A percentile compares a stretch with the other conserved stretches of the same genome.
phyloP scores from a whole-genome alignment of 108 stramenopile species.

The Pseudonitzschia pungens region DNA sequence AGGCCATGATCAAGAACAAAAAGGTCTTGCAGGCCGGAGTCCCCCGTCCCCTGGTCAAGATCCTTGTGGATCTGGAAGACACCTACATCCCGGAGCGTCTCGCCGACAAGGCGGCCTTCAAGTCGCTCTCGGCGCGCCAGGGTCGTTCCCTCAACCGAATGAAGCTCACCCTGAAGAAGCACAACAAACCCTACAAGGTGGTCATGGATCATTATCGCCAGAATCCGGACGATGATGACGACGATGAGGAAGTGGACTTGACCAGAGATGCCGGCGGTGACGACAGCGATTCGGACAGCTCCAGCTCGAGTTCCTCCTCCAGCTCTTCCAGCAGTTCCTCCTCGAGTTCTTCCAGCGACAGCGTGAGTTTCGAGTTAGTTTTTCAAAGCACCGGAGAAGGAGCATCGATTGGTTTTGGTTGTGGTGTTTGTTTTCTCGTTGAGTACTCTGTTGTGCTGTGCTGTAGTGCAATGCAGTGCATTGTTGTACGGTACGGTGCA shows the following conservation, averaged over 20 bases:
- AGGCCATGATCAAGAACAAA: slow-evolving; percentile 89
- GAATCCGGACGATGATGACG: slow-evolving; percentile 63
- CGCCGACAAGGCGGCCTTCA: slow-evolving; percentile 90
- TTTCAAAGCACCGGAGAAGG: background rate
- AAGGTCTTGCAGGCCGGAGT: slow-evolving; percentile 74
- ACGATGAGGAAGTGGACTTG: slow-evolving; percentile 36
- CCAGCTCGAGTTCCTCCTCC: slow-evolving; percentile 25
- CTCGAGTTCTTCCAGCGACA: background rate
- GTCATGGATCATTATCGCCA: slow-evolving; percentile 83
- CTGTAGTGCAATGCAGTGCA: no score
- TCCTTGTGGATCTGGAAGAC: slow-evolving; percentile 91
- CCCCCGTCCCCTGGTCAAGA: slow-evolving; percentile 80
- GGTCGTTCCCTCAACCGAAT: slow-evolving; percentile 93
- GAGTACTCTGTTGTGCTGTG: no score
- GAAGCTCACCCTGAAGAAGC: slow-evolving; percentile 92
- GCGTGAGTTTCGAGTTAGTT: background rate
- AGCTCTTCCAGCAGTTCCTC: slow-evolving; percentile 24
- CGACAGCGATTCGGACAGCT: slow-evolving; percentile 17
- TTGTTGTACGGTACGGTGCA: no score
- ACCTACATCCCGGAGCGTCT: slow-evolving; percentile 59
- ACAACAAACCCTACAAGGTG: slow-evolving; percentile 80
- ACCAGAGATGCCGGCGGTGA: slow-evolving; percentile 36
- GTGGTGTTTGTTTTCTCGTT: background rate
- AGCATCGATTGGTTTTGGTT: background rate
- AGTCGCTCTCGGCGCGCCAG: slow-evolving; percentile 90